These are phyloP conservation scores for Solanum bulbocastanum DNA, from an alignment of 257 asterid species.

Conservation along the genomic window DNA sequence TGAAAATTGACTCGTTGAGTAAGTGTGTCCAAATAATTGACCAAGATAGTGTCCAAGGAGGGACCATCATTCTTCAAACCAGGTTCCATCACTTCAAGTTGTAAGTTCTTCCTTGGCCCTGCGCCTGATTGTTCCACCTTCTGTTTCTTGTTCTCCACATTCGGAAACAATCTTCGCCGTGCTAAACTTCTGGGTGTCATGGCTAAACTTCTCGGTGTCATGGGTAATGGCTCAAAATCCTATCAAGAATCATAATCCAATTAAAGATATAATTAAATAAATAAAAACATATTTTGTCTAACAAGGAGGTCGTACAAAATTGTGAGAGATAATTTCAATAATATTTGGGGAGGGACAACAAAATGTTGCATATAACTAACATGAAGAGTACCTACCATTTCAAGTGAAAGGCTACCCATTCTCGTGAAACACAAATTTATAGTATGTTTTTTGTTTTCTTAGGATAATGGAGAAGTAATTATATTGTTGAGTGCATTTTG, in stretches of 20 bases:
- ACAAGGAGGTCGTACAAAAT: neutral
- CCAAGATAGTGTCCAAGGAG: neutral
- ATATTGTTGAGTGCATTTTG: neutral
- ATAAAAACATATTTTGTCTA: neutral
- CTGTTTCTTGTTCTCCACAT: neutral
- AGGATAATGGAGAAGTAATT: neutral
- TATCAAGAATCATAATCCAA: neutral
- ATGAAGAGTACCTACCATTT: neutral
- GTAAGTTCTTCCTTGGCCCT: neutral
- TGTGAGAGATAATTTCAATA: too few relatives aligned
- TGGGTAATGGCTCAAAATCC: neutral
- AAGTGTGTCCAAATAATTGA: neutral
- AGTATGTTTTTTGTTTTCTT: neutral
- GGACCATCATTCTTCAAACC: neutral
- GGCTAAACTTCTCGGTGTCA: neutral
- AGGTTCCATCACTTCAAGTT: neutral
- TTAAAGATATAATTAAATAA: neutral
- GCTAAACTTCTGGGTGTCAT: neutral
- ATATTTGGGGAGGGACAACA: neutral
- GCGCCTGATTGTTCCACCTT: neutral
- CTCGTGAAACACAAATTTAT: neutral
- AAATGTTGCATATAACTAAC: neutral
- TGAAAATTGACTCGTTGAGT: neutral
- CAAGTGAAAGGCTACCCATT: neutral
- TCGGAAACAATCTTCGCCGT: neutral